Percentiles rank a stretch among this genome's conserved stretches.
phyloP scores from a whole-genome alignment of 208 protist species.

The Entamoeba histolytica region DNA sequence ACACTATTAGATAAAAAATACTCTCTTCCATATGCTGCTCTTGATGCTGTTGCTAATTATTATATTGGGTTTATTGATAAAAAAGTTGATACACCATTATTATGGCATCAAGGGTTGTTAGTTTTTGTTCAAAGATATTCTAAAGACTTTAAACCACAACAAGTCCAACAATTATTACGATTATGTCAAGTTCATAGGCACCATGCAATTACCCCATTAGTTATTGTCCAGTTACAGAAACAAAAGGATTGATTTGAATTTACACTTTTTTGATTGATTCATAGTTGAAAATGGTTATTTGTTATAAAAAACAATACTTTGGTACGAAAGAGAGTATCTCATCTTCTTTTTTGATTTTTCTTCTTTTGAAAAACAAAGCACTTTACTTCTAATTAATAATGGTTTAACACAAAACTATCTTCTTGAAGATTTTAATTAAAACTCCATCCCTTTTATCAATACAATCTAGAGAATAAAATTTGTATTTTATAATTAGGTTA shows the following conservation, averaged over 20 bases:
- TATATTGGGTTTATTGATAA: conserved; percentile 61
- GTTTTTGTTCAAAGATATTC: conserved; percentile 55
- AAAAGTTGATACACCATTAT: conserved; percentile 56
- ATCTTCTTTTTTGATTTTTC: no score
- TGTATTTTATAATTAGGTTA: no score
- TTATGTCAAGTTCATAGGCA: background rate
- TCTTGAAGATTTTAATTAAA: no score
- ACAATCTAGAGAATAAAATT: no score
- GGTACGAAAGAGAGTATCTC: no score
- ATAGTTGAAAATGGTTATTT: no score
- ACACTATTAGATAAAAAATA: conserved; percentile 90
- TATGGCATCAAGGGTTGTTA: conserved; percentile 83
- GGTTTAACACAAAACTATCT: no score
- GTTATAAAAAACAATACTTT: no score
- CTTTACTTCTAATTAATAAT: no score
- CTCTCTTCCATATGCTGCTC: conserved; percentile 68
- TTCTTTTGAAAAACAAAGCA: no score
- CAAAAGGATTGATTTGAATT: background rate
- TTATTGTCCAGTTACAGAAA: background rate
- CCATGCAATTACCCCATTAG: background rate
- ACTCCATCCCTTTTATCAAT: no score
- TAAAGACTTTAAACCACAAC: conserved; percentile 3
- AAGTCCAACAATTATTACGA: background rate
- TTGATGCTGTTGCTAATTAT: conserved; percentile 72
- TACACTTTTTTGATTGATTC: no score